Evolutionary conservation across 2,329 filamentous ascomycete species (phyloP).

Genomic region (Ophiostoma sp.): DNA sequence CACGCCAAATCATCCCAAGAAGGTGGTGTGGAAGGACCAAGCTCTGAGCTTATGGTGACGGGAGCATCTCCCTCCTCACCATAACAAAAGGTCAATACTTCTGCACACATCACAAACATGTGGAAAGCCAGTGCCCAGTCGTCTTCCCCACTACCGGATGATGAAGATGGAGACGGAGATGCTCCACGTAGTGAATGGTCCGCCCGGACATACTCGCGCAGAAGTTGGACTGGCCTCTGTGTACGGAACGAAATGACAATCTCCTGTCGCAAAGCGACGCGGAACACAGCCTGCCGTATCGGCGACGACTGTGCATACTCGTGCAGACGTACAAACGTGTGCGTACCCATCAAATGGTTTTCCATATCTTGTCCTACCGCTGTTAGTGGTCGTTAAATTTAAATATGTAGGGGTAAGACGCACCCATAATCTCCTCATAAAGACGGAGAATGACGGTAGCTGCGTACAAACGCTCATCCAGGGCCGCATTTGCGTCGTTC

Average conservation of each 20-base stretch:
- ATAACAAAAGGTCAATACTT: conserved; percentile 19
- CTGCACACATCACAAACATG: conserved; percentile 21
- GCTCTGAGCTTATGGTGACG: neutral
- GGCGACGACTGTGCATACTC: conserved; percentile 21
- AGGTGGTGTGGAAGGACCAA: neutral
- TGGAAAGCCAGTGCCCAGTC: conserved; percentile 19
- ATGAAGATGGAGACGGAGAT: neutral
- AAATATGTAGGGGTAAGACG: neutral
- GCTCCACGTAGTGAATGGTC: neutral
- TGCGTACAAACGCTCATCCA: conserved; percentile 19
- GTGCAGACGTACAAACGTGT: conserved; percentile 22
- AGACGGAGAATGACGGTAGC: conserved; percentile 21
- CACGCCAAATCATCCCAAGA: conserved; percentile 14
- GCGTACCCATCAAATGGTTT: conserved; percentile 22
- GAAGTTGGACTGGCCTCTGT: conserved; percentile 21
- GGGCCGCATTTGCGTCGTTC: conserved; percentile 14
- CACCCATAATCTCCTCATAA: conserved; percentile 21
- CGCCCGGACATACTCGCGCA: conserved; percentile 17
- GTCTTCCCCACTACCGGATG: neutral
- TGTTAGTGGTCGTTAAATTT: neutral
- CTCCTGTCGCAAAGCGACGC: conserved; percentile 18
- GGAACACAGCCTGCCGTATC: conserved; percentile 22
- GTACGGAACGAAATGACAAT: conserved; percentile 18
- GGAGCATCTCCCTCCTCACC: conserved; percentile 3
- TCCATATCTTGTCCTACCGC: conserved; percentile 10